phyloP scores from a whole-genome alignment of 441 rosid species.

The Jatropha podagrica region DNA sequence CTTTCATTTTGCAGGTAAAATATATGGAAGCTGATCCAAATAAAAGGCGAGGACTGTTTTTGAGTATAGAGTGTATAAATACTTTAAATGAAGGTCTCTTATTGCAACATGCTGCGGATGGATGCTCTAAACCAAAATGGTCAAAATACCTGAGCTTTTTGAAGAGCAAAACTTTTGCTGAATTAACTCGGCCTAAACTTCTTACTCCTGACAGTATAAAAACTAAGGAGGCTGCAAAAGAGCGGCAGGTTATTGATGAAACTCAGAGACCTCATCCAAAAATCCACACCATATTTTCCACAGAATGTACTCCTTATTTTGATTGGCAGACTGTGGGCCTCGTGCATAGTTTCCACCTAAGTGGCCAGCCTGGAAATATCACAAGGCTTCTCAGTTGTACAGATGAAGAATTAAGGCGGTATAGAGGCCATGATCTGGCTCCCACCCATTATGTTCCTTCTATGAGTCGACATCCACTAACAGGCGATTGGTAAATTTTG shows the following conservation, averaged over 20 bases:
- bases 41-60: conserved; percentile 51
- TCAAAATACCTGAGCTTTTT: conserved; percentile 89
- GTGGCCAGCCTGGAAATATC: conserved; percentile 95
- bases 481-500: conserved; percentile 86
- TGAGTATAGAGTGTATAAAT: conserved; percentile 83
- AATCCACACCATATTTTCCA: conserved; percentile 93
- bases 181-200: conserved; percentile 72
- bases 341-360: conserved; percentile 82
- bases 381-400: conserved; percentile 98
- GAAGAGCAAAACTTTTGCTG: conserved; percentile 89
- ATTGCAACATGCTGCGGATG: conserved; percentile 68
- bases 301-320: conserved; percentile 89
- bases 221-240: conserved; percentile 35
- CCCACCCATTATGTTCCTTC: conserved; percentile 98
- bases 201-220: conserved; percentile 37
- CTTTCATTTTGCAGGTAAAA: conserved; percentile 52
- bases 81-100: conserved; percentile 91
- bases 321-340: conserved; percentile 99
- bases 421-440: conserved; percentile 88
- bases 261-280: conserved; percentile 56
- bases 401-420: conserved; percentile 75
- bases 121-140: conserved; percentile 88
- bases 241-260: conserved; percentile 40
- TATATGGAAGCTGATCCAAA: conserved; percentile 66
- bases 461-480: conserved; percentile 95